Evolutionary conservation across 805 yeast species (phyloP).

Genomic region (Debaryomyces hansenii): DNA sequence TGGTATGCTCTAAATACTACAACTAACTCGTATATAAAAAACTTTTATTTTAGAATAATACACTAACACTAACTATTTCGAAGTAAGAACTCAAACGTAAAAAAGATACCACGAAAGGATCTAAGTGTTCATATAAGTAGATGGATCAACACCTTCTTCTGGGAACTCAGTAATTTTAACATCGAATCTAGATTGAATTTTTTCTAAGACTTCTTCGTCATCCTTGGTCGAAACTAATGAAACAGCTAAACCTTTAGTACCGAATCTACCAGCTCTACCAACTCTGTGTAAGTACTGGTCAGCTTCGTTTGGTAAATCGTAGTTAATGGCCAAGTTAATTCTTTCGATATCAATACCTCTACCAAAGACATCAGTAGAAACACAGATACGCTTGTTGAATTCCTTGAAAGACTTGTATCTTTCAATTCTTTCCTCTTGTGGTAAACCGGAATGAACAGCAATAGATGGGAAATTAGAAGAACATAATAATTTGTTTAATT

Average conservation of each 20-base stretch:
- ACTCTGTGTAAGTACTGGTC: conserved; percentile 99
- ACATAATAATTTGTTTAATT: conserved; percentile 81
- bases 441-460: conserved; percentile 92
- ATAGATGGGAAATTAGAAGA: conserved; percentile 96
- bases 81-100: not conserved
- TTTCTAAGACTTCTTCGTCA: conserved; percentile 85
- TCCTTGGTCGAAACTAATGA: conserved; percentile 84
- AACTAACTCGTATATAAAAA: not conserved
- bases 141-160: conserved; percentile 96
- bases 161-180: conserved; percentile 95
- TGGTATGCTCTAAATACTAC: conserved; percentile 13
- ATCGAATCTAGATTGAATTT: conserved; percentile 96
- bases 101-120: not conserved
- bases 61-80: not conserved
- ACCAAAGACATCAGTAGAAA: conserved; percentile 96
- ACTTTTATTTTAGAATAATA: conserved; percentile 1
- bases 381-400: conserved; percentile 98
- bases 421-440: conserved; percentile 97
- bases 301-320: conserved; percentile 94
- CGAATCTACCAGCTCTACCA: conserved; percentile 99
- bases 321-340: conserved; percentile 95
- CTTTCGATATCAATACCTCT: conserved; percentile 99
- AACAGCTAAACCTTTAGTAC: conserved; percentile 97
- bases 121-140: conserved; percentile 95
- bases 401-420: conserved; percentile 96